phyloP scores from a whole-genome alignment of 495 filamentous ascomycete genomes.

The Tuber brumale region DNA sequence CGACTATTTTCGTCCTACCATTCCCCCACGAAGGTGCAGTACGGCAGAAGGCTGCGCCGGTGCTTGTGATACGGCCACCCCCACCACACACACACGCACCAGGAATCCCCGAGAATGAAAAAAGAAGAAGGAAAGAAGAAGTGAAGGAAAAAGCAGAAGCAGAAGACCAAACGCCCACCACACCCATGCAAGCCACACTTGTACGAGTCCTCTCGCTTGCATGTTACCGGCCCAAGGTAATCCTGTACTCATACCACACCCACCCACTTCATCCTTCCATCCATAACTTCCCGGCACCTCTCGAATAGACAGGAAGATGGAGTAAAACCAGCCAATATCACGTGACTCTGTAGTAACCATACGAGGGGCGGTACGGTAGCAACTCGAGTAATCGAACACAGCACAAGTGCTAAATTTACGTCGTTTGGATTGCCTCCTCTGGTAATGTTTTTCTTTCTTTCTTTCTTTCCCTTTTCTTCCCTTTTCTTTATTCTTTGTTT shows the following conservation, averaged over 20 bases:
- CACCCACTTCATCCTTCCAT: neutral
- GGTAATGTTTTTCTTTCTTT: too few species aligned
- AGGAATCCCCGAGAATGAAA: neutral
- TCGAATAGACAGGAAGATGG: neutral
- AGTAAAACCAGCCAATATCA: neutral
- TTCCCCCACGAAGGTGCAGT: neutral
- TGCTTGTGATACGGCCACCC: neutral
- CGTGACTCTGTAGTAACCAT: neutral
- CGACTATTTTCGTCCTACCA: neutral
- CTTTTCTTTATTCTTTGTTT: neutral
- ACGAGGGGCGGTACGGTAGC: neutral
- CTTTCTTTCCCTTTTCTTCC: neutral
- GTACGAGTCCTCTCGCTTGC: neutral
- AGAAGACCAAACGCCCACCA: neutral
- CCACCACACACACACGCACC: neutral
- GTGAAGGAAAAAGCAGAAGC: neutral
- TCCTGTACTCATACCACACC: neutral
- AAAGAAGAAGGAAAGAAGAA: neutral
- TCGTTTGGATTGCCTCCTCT: neutral
- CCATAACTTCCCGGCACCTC: neutral
- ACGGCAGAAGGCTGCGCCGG: neutral
- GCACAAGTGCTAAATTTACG: neutral
- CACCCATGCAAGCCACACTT: neutral
- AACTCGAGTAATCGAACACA: neutral
- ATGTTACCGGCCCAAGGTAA: neutral